These are phyloP conservation scores for Herpetomonas tarakana DNA, from an alignment of 208 protist species.

Conservation along the genomic window DNA sequence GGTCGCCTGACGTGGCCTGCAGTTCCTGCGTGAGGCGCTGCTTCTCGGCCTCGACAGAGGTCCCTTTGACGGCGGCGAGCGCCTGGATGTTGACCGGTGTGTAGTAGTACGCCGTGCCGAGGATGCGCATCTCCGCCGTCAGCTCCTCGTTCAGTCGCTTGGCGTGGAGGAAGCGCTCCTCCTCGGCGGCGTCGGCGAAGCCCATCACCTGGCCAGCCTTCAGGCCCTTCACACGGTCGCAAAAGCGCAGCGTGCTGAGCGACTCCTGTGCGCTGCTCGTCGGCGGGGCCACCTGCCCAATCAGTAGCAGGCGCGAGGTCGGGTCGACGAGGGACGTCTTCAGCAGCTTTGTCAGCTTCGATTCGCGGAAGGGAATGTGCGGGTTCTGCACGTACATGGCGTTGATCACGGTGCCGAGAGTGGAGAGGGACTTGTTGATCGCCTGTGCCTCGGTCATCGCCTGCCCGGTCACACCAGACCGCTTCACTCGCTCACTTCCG, in stretches of 20 bases:
- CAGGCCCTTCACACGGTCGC: constrained; percentile 84
- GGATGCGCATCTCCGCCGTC: constrained; percentile 75
- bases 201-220: constrained; percentile 53
- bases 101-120: constrained; percentile 53
- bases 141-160: constrained; percentile 64
- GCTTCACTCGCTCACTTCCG: constrained; percentile 91
- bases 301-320: constrained; percentile 71
- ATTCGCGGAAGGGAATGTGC: constrained; percentile 90
- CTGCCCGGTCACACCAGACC: constrained; percentile 80
- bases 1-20: constrained; percentile 22
- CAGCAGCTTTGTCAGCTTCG: constrained; percentile 92
- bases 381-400: constrained; percentile 71
- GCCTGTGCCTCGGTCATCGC: constrained; percentile 88
- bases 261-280: constrained; percentile 60
- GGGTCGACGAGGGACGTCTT: constrained; percentile 68
- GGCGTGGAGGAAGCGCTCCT: constrained; percentile 54
- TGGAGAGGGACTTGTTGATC: constrained; percentile 90
- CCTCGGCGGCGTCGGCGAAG: constrained; percentile 53
- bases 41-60: constrained; percentile 26
- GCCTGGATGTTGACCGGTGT: constrained; percentile 26
- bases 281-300: constrained; percentile 78
- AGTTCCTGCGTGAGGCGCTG: constrained; percentile 23
- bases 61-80: constrained; percentile 34
- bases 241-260: constrained; percentile 84
- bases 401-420: constrained; percentile 84